Percentiles rank a stretch among this genome's conserved stretches.
Conservation (phyloP, 163 green algal genomes). For the Scenedesmus sp. region DNA sequence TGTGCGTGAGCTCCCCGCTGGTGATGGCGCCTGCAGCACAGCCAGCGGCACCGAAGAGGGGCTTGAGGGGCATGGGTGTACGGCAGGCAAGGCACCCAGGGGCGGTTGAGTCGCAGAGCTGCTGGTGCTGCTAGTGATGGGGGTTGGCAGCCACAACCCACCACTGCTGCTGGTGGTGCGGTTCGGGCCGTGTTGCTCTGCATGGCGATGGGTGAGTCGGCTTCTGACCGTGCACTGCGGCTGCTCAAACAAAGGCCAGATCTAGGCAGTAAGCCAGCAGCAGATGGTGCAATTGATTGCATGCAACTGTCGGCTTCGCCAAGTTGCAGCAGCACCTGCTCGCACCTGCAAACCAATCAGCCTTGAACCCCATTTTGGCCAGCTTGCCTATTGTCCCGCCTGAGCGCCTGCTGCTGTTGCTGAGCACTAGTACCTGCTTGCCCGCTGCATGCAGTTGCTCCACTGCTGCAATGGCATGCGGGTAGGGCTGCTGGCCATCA, state of each 20-base stretch:
- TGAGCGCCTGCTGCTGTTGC: slow-evolving; percentile 60
- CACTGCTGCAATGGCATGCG: slow-evolving; percentile 42
- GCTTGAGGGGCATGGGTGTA: no score
- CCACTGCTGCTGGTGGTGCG: neutral
- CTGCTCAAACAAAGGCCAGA: neutral
- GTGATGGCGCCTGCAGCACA: slow-evolving; percentile 82
- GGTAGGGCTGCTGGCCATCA: slow-evolving; percentile 48
- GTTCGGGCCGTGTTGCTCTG: neutral
- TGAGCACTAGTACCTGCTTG: slow-evolving; percentile 48
- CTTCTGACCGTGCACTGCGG: neutral
- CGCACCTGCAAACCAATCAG: slow-evolving; percentile 72
- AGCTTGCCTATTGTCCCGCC: slow-evolving; percentile 82
- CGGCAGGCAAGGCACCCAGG: no score
- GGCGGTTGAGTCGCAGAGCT: no score
- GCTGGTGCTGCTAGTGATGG: neutral
- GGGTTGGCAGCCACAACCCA: neutral
- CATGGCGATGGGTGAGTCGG: neutral
- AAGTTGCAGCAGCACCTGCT: neutral
- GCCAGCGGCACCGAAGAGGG: no score
- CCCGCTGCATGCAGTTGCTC: slow-evolving; percentile 11
- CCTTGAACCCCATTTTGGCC: slow-evolving; percentile 85
- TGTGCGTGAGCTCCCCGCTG: slow-evolving; percentile 90
- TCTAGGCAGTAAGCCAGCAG: neutral
- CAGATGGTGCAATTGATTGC: no score
- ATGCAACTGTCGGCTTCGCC: neutral